Evolutionary conservation across 2,329 filamentous ascomycete species (phyloP), one percentile per base, ranked within the genome.

Genomic region (Dryadomyces quercivorus): DNA sequence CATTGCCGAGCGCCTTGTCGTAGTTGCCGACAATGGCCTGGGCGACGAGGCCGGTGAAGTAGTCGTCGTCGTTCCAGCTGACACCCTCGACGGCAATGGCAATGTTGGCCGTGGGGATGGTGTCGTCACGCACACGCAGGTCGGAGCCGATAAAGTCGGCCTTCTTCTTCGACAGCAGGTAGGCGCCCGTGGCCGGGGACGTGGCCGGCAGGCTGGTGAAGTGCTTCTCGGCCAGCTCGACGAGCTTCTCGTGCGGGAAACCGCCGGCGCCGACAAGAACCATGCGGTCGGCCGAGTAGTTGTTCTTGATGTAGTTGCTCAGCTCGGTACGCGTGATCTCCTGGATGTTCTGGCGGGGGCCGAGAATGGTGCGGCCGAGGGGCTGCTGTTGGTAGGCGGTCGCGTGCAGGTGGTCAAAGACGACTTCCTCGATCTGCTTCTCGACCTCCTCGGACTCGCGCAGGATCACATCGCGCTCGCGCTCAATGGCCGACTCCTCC

Each of bases 21-120:
- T 95, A 98, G 84, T 98, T 98, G 69, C 93, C 93, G 63, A 98
- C 91, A 64, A 98, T 97, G 65, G 93, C 93, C 79, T 98, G 93
- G 56, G 93, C 89, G 62, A 98, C 92, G 56, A 98, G 81, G 59
- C 88, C 94, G 64, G 93, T 96, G 78, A 96, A 98, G 82, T 98
- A 98, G 75, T 97, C 92, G 59, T 94, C 88, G 64, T 95, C 92
- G 76, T 89, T 95, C 93, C 93, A 98, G 85, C 90, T 95, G 55
- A 98, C 93, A 83, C 93, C 93, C 80, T 98, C 93, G 51, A 98
- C 93, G 57, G 93, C 92, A 67, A 98, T 90, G 67, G 94, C 93
- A 64, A 98, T 95, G 80, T 98, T 92, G 70, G 93, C 93, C 61
- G 91, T 93, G 64, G 86, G 86, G 73, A 97, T 88, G 65, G 86